These are phyloP conservation scores for Scedosporium aurantiacum DNA, from an alignment of 2,329 filamentous ascomycete species.

Conservation along the genomic window DNA sequence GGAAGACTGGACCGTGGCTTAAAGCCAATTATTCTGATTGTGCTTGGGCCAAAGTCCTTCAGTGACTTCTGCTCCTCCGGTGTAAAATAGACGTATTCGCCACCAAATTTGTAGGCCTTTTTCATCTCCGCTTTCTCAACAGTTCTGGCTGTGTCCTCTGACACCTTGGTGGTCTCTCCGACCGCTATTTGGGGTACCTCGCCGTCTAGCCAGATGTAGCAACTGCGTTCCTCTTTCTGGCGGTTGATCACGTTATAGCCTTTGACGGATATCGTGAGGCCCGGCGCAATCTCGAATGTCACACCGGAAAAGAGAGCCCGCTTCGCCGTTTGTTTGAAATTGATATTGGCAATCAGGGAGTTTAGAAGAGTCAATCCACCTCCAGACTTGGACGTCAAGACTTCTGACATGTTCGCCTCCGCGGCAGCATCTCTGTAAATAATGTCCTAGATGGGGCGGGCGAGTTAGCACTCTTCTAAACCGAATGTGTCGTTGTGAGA, in stretches of 20 bases:
- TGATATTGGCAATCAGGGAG: conserved; percentile 76
- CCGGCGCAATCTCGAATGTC: conserved; percentile 78
- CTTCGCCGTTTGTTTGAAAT: conserved; percentile 78
- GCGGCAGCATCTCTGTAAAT: conserved; percentile 70
- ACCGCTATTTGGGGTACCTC: conserved; percentile 72
- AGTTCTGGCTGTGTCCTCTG: conserved; percentile 64
- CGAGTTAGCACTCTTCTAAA: conserved; percentile 3
- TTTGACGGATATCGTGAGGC: conserved; percentile 78
- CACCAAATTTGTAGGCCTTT: conserved; percentile 93
- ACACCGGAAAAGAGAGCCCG: conserved; percentile 77
- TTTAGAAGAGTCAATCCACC: conserved; percentile 71
- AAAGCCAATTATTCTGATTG: conserved; percentile 87
- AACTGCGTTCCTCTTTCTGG: conserved; percentile 69
- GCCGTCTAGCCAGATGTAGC: conserved; percentile 80
- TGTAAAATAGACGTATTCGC: conserved; percentile 76
- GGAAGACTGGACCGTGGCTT: conserved; percentile 67
- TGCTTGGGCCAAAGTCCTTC: conserved; percentile 67
- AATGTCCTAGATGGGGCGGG: conserved; percentile 53
- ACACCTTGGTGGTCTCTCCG: conserved; percentile 62
- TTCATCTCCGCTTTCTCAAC: conserved; percentile 74
- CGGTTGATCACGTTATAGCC: conserved; percentile 83
- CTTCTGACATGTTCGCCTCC: conserved; percentile 44
- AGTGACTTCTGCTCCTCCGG: conserved; percentile 72
- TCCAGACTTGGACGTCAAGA: conserved; percentile 54
- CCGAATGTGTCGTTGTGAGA: conserved; percentile 12